Conservation (phyloP, 2,329 filamentous ascomycete species). For the Aspergillus chevalieri region DNA sequence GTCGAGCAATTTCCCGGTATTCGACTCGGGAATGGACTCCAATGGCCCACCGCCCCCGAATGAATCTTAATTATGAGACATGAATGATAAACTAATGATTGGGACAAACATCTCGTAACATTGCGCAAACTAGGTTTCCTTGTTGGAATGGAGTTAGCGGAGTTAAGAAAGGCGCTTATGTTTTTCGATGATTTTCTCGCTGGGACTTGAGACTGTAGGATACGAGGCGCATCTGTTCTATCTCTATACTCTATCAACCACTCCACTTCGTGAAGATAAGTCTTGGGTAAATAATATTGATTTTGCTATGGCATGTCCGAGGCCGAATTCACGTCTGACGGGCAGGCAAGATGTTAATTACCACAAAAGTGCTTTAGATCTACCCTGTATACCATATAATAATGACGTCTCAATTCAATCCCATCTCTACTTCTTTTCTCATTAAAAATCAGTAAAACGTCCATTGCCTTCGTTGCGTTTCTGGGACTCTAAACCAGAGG, state of each 20-base stretch:
- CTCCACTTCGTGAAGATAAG: slow-evolving; percentile 2
- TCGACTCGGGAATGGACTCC: slow-evolving; percentile 20
- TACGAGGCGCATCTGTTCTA: slow-evolving; percentile 5
- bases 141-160: slow-evolving; percentile 3
- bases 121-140: background rate
- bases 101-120: background rate
- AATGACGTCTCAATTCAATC: background rate
- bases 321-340: background rate
- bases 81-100: slow-evolving; percentile 6
- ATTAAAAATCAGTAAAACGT: background rate
- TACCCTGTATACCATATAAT: background rate
- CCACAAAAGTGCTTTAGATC: background rate
- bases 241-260: background rate
- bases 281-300: background rate
- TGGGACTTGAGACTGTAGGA: background rate
- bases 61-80: slow-evolving; percentile 20
- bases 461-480: slow-evolving; percentile 7
- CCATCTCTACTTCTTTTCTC: background rate
- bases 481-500: slow-evolving; percentile 1
- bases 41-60: slow-evolving; percentile 18
- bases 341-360: background rate
- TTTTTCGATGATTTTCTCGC: background rate
- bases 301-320: background rate
- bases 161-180: slow-evolving; percentile 2
- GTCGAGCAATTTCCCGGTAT: slow-evolving; percentile 32